Base-by-base conservation (phyloP, 345 rosid species). In the Eucalyptus marginata region DNA sequence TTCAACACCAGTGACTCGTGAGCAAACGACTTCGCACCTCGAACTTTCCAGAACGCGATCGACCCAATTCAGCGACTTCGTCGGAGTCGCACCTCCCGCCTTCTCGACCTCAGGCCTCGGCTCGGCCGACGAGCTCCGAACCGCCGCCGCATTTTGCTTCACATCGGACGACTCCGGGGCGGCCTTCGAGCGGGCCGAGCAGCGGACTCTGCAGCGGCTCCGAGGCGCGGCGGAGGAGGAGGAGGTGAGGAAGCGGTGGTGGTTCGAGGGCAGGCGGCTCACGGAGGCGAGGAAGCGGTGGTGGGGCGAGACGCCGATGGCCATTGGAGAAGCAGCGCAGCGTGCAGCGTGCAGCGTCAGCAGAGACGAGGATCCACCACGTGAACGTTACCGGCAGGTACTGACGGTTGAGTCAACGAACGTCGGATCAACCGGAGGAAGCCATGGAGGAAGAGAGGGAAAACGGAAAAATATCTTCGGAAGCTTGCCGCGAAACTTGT, bases 101-200 rank as follows among this genome's bases (percentile, higher is more conserved):
- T 29, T 90, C 89, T 31, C 54, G 16, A 52, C 62, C 90, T 87
- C 91, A 62, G 13, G 24, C 59, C 31, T 44, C 4, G 89, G 91
- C 13, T 86, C 68, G 24, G 18, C 86, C 25, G 94, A 89, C 50
- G 93, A 91, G 58, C 88, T 88, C 7, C 91, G 89, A 44, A 89
- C 89, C 50, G 94, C 46, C 52, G 91, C 36, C 44, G 86, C 86
- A 88, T 83, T 43, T 43, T 90, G 90, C 66, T 92, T 91, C 59
- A 79, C 90, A 86, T 93, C 86, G 2, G 94, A 86, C 20, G 95
- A 92, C 91, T 89, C 92, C 66, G 85, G 87, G 27, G 58, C 46
- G 81, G 90, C 87, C 87, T 86, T 89, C 49, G 87, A 62, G 76
- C 92, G 94, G 88, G 89, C 80, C 3, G 90, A 89, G 86, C 88